phyloP scores from a whole-genome alignment of 345 rosid genomes.

The Heritiera littoralis region DNA sequence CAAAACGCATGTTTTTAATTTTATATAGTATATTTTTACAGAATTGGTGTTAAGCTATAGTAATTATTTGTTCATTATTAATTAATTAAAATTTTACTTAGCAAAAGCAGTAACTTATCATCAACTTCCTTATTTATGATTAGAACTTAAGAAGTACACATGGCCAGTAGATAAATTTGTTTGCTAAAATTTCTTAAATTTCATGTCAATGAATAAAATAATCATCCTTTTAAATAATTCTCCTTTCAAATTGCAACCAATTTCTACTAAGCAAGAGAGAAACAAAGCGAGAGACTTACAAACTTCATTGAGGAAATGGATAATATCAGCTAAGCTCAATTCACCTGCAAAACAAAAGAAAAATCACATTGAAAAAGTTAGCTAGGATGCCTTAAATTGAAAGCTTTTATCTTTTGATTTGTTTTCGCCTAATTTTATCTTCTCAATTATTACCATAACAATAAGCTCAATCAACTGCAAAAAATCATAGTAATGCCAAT shows the following conservation, averaged over 20 bases:
- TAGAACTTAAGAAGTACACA: neutral
- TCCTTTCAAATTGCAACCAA: neutral
- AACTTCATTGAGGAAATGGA: conserved; percentile 45
- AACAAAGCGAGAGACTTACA: conserved; percentile 43
- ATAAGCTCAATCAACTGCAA: no score
- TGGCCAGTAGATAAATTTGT: neutral
- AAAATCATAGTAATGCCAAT: no score
- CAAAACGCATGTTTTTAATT: neutral
- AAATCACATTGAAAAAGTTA: neutral
- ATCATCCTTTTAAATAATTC: neutral
- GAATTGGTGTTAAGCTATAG: neutral
- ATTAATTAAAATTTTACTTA: neutral
- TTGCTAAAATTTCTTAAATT: neutral
- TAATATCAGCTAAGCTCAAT: neutral
- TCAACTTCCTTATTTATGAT: neutral
- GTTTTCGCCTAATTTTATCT: no score
- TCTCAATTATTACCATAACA: no score
- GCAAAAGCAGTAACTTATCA: neutral
- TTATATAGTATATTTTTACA: neutral
- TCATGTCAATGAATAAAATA: neutral
- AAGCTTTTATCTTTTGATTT: no score
- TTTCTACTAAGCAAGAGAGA: neutral
- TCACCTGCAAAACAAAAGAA: neutral
- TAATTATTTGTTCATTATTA: neutral
- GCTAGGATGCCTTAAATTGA: neutral